phyloP scores from a whole-genome alignment of 441 rosid genomes.

The Mallotus repandus region DNA sequence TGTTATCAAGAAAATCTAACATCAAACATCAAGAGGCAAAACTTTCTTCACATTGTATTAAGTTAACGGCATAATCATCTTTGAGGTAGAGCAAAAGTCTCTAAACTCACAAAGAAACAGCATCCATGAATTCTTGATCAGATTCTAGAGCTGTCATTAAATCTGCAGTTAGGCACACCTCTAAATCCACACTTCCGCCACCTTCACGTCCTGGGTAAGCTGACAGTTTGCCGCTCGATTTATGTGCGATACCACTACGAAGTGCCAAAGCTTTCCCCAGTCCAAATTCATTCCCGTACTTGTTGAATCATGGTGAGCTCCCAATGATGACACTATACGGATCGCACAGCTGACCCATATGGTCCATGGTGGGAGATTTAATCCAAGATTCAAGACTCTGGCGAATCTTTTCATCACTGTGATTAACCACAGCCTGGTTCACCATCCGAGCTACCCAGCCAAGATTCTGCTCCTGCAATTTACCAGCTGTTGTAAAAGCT shows the following conservation, averaged over 20 bases:
- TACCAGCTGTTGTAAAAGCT: constrained; percentile 43
- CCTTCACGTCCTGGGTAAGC: constrained; percentile 68
- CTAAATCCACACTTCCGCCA: constrained; percentile 67
- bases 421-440: constrained; percentile 47
- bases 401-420: constrained; percentile 33
- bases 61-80: no score
- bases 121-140: constrained; percentile 56
- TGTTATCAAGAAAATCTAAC: no score
- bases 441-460: constrained; percentile 69
- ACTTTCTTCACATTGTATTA: no score
- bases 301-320: constrained; percentile 77
- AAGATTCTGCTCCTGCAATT: constrained; percentile 45
- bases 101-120: constrained; percentile 22
- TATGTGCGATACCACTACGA: constrained; percentile 66
- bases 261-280: constrained; percentile 68
- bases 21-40: no score
- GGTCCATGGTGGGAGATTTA: constrained; percentile 43
- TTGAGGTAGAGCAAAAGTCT: no score
- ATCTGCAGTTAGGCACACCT: constrained; percentile 55
- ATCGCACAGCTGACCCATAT: constrained; percentile 38
- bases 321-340: constrained; percentile 60
- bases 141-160: constrained; percentile 61
- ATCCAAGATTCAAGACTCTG: constrained; percentile 47
- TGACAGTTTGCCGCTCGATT: constrained; percentile 69
- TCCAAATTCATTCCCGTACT: constrained; percentile 67